Conservation (phyloP, 2,329 filamentous ascomycete species). For the Ceratocystis alfenasii region DNA sequence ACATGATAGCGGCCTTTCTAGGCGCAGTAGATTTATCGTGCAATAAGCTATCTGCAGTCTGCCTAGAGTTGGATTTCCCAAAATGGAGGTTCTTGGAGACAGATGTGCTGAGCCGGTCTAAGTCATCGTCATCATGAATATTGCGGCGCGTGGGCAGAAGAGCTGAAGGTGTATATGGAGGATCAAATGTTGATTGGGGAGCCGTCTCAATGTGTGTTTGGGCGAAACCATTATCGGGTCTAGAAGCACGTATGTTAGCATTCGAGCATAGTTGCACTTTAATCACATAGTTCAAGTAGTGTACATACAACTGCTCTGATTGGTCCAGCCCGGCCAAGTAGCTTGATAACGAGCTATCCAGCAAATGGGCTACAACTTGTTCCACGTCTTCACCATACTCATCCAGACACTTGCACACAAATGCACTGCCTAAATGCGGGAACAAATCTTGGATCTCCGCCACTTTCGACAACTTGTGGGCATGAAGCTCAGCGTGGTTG, state of each 20-base stretch:
- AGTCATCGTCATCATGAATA: constrained; percentile 67
- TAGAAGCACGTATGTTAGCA: constrained; percentile 3
- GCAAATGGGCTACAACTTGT: constrained; percentile 65
- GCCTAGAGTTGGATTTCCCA: constrained; percentile 53
- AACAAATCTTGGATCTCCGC: constrained; percentile 91
- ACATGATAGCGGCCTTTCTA: constrained; percentile 75
- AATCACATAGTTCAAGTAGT: neutral
- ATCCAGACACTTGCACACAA: constrained; percentile 66
- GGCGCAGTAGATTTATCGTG: constrained; percentile 51
- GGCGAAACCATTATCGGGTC: constrained; percentile 15
- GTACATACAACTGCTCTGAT: constrained; percentile 45
- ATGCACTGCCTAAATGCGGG: constrained; percentile 71
- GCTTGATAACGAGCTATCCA: constrained; percentile 62
- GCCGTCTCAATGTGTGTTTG: constrained; percentile 33
- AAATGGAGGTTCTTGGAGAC: constrained; percentile 56
- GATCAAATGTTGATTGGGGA: constrained; percentile 47
- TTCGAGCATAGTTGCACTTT: neutral
- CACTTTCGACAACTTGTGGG: constrained; percentile 74
- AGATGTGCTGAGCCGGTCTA: constrained; percentile 58
- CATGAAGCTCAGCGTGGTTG: constrained; percentile 44
- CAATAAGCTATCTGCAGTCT: constrained; percentile 61
- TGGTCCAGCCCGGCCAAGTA: constrained; percentile 54
- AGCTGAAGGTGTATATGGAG: constrained; percentile 24
- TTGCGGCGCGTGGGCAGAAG: constrained; percentile 52
- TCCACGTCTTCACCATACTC: constrained; percentile 69